phyloP scores from a whole-genome alignment of 805 yeast species.

The Lachancea mirantina region DNA sequence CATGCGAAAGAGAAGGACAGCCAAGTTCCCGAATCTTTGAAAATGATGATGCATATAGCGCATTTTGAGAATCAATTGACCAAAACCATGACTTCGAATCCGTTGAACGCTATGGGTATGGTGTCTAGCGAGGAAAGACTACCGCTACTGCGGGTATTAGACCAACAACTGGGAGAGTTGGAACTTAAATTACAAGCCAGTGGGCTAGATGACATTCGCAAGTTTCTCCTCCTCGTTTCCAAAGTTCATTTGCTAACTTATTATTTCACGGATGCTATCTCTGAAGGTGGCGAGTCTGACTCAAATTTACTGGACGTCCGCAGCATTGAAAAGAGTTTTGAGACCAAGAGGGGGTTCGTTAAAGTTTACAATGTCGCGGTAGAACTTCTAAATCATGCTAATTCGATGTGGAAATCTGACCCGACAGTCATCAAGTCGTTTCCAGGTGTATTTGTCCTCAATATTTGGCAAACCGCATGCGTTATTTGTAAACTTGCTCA shows the following conservation, averaged over 20 bases:
- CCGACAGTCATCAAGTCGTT: conserved; percentile 62
- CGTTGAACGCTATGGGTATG: conserved; percentile 57
- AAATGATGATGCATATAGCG: conserved; percentile 75
- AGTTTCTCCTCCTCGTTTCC: conserved; percentile 61
- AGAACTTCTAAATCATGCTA: conserved; percentile 60
- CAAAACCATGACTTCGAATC: conserved; percentile 64
- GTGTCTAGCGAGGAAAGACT: conserved; percentile 63
- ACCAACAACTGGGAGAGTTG: conserved; percentile 67
- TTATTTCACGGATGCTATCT: conserved; percentile 54
- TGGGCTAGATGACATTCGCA: conserved; percentile 59
- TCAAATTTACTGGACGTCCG: conserved; percentile 8
- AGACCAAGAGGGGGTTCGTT: conserved; percentile 64
- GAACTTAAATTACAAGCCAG: conserved; percentile 44
- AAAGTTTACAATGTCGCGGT: conserved; percentile 75
- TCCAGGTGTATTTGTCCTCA: conserved; percentile 75
- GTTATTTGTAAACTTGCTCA: conserved; percentile 73
- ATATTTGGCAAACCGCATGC: conserved; percentile 89
- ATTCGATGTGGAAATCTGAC: conserved; percentile 50
- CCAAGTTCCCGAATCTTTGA: conserved; percentile 51
- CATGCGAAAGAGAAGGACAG: conserved; percentile 12
- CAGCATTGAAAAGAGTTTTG: conserved; percentile 37
- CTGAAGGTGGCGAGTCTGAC: conserved; percentile 8
- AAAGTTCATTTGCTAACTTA: conserved; percentile 79
- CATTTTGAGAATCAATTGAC: conserved; percentile 82
- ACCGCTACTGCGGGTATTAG: conserved; percentile 64